Evolutionary conservation across 2,329 filamentous ascomycete genomes (phyloP), one percentile per base, ranked within the genome.

Genomic region (Cercospora zeae-maydis): DNA sequence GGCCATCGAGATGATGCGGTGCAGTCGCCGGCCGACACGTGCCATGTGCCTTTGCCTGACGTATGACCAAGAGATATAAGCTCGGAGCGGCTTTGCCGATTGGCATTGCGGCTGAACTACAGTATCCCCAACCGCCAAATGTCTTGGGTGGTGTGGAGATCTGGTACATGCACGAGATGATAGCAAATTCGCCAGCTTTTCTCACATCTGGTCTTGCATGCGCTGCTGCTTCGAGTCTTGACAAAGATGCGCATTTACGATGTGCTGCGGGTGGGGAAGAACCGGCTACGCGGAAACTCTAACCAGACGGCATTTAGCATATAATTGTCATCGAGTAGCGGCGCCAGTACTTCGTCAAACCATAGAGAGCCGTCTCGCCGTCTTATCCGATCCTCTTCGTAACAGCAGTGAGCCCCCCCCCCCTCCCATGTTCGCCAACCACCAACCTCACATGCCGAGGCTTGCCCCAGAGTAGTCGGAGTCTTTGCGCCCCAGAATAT

Each of bases 41-140:
- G 53, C 24, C 49, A 47, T 58, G 53, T 58, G 39, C 37, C 53
- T 54, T 31, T 47, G 30, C 49, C 37, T 62, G 60, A 62, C 60
- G 60, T 60, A 59, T 21, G 33, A 36, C 45, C 62, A 60, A 63
- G 58, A 53, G 42, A 57, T 58, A 55, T 59, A 63, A 63, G 62
- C 62, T 58, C 58, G 34, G 3, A n/a, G 4, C 37, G 54, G 54
- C 54, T 27, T 16, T 31, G 37, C 39, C 30, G 39, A 58, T 33
- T 34, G 56, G 39, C 42, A 39, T 49, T 24, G 37, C 56, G 27
- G 56, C 42, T 36, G 27, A 53, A 53, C 30, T 33, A n/a, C n/a
- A n/a, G n/a, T n/a, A n/a, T 30, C 34, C 49, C 13, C 30, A 6
- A 19, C 27, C 42, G 39, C 31, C 37, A 34, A 49, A 58, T 47